Evolutionary conservation across 371 early-diverging fungal species (phyloP).

Genomic region (Apophysomyces ossiformis): DNA sequence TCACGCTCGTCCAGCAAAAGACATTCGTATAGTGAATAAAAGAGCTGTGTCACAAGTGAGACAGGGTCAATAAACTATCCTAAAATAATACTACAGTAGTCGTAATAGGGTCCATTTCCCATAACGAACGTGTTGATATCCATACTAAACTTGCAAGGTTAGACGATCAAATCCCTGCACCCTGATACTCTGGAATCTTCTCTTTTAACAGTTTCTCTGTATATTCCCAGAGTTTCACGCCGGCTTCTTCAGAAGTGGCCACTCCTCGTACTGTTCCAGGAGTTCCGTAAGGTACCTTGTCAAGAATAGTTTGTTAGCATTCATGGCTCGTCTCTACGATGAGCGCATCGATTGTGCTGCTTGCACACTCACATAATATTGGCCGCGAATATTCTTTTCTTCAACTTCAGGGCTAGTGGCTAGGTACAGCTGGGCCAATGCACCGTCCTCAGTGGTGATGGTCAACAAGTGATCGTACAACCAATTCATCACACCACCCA

Average conservation of each 20-base stretch:
- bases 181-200: slow-evolving; percentile 39
- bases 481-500: background rate
- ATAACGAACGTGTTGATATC: background rate
- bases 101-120: too few relatives aligned
- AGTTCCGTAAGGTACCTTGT: slow-evolving; percentile 24
- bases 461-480: slow-evolving; percentile 3
- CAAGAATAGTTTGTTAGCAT: too few relatives aligned
- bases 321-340: background rate
- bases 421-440: slow-evolving; percentile 65
- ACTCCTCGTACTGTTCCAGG: slow-evolving; percentile 15
- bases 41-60: too few relatives aligned
- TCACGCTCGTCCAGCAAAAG: too few relatives aligned
- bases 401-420: slow-evolving; percentile 71
- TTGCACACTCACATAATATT: slow-evolving; percentile 50
- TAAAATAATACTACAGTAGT: too few relatives aligned
- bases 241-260: slow-evolving; percentile 26
- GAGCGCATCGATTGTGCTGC: slow-evolving; percentile 9
- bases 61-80: too few relatives aligned
- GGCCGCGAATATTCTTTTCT: slow-evolving; percentile 50
- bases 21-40: too few relatives aligned
- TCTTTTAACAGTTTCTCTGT: slow-evolving; percentile 44
- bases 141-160: background rate
- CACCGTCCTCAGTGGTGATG: slow-evolving; percentile 53
- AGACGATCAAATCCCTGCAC: slow-evolving; percentile 29
- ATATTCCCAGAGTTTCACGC: slow-evolving; percentile 40